Percentiles rank a stretch among this genome's conserved stretches.
Evolutionary conservation across 1,284 basidiomycete genomes (phyloP).

Genomic region (Volvariella surrecta): DNA sequence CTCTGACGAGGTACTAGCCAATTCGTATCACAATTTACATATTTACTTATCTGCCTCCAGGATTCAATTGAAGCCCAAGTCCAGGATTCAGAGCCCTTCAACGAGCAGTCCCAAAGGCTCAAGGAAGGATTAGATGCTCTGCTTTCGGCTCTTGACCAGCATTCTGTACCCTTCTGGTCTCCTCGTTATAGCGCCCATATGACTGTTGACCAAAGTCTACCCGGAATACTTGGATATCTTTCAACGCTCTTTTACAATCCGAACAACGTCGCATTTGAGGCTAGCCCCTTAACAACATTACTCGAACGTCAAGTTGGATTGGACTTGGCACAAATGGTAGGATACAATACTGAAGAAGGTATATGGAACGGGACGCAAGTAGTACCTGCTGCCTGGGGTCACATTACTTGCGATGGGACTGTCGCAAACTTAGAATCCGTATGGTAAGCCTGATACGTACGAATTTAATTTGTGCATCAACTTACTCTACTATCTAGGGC

Average conservation of each 20-base stretch:
- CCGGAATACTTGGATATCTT: conserved; percentile 30
- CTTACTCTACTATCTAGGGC: not conserved
- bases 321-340: conserved; percentile 33
- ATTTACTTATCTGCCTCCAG: not conserved
- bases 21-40: not conserved
- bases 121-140: not conserved
- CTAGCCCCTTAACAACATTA: conserved; percentile 29
- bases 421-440: conserved; percentile 40
- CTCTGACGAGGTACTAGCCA: not conserved
- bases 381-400: conserved; percentile 28
- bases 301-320: conserved; percentile 33
- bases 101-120: too few relatives aligned
- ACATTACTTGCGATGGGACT: conserved; percentile 35
- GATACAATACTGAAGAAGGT: conserved; percentile 18
- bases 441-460: conserved; percentile 22
- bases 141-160: conserved; percentile 14
- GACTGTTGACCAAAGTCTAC: conserved; percentile 27
- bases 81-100: too few relatives aligned
- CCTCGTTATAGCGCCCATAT: conserved; percentile 36
- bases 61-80: not conserved
- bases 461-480: conserved; percentile 8
- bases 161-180: conserved; percentile 28
- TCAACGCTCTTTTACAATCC: conserved; percentile 30
- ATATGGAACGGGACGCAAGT: not conserved
- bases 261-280: conserved; percentile 36